Conservation (phyloP, 1,284 basidiomycete species). For the Golubevia pallescens region DNA sequence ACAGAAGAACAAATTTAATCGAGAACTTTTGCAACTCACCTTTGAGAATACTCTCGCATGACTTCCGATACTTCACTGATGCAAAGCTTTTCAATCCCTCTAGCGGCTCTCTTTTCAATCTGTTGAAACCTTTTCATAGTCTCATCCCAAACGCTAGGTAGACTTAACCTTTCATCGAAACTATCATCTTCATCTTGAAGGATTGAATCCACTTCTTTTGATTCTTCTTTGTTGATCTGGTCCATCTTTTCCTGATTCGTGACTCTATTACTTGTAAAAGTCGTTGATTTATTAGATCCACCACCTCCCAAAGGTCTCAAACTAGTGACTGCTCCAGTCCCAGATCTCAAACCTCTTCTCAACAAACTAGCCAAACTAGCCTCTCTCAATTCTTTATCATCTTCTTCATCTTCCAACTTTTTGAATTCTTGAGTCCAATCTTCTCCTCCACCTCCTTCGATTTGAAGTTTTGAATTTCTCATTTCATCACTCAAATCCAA, state of each 20-base stretch:
- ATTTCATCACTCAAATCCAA: conserved; percentile 36
- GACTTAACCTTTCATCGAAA: conserved; percentile 9
- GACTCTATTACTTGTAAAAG: neutral
- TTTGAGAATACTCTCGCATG: conserved; percentile 21
- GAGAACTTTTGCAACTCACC: conserved; percentile 6
- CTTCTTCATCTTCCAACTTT: conserved; percentile 19
- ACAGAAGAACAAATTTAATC: too few species aligned
- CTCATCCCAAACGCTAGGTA: conserved; percentile 47
- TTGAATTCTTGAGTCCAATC: conserved; percentile 16
- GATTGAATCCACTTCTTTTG: conserved; percentile 7
- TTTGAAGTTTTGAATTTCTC: conserved; percentile 5
- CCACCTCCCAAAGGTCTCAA: neutral
- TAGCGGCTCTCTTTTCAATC: conserved; percentile 22
- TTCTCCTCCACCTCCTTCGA: neutral
- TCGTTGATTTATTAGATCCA: conserved; percentile 3
- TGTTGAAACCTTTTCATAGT: conserved; percentile 24
- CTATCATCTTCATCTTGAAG: neutral
- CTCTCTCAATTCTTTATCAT: conserved; percentile 40
- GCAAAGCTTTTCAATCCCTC: conserved; percentile 35
- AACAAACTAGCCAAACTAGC: conserved; percentile 39
- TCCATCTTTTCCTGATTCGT: conserved; percentile 7
- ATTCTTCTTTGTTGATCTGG: conserved; percentile 7
- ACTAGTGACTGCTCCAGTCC: conserved; percentile 12
- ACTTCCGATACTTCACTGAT: conserved; percentile 40
- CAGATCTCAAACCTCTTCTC: conserved; percentile 35